Evolutionary conservation across 345 rosid species (phyloP), one percentile per base, ranked within the genome.

Genomic region (Turritis glabra): DNA sequence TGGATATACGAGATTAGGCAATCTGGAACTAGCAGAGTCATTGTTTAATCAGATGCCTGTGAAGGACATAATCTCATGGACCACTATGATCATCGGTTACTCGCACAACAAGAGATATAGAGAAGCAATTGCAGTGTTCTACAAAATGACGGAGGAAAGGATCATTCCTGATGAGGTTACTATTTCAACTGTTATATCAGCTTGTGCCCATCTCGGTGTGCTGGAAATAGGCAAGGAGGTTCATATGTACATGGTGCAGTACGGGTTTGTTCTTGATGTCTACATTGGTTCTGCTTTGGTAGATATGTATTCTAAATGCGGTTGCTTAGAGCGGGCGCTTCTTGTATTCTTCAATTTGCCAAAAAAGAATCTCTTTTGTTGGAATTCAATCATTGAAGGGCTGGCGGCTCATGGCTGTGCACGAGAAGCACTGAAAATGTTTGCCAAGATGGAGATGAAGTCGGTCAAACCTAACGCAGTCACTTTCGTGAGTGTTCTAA

Each of bases 221-320:
- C 80, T 93, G 54, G 89, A 85, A 3, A 51, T 82, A 7, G 97
- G 91, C 4, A 86, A 80, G 69, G 82, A 81, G 73, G 86, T 90
- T 73, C 98, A 93, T 80, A 66, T 78, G 44, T 93, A 80, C 77
- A 72, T 81, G 11, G 51, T 80, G 78, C 82, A 72, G 69, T 82
- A 73, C 32, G 81, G 80, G 61, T 86, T 92, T 77, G 37, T 82
- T 59, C 72, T 90, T 32, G 97, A 90, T 80, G 97, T 89, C 30
- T 89, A 83, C 44, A 81, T 89, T 63, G 98, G 97, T 8, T 93
- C 98, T 58, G 90, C 93, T 8, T 37, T 93, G 55, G 78, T 90
- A 26, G 92, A 93, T 76, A 90, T 90, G 97, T 93, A 93, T 54
- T 88, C 97, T 1, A 93, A 93, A 79, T 90, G 98, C 12, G 97